Evolutionary conservation across 768 basidiomycete species (phyloP).

Genomic region (Chalciporus chontae): DNA sequence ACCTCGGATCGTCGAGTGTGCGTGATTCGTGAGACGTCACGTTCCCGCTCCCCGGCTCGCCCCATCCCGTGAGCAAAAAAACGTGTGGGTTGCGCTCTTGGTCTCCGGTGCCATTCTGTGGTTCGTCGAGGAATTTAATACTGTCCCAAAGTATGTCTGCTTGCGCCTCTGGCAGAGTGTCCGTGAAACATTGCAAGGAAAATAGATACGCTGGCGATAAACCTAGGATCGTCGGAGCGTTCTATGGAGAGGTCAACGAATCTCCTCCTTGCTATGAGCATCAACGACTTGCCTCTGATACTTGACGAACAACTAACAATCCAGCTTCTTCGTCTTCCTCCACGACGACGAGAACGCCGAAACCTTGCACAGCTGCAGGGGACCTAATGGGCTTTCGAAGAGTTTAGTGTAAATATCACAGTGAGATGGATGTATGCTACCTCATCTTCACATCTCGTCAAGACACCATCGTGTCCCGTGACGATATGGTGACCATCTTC

Average conservation of each 20-base stretch:
- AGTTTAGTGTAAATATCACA: background rate
- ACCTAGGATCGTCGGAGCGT: slow-evolving; percentile 70
- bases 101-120: slow-evolving; percentile 33
- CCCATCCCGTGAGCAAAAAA: slow-evolving; percentile 69
- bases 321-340: slow-evolving; percentile 55
- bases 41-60: slow-evolving; percentile 60
- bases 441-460: slow-evolving; percentile 75
- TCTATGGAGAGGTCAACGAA: slow-evolving; percentile 39
- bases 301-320: slow-evolving; percentile 63
- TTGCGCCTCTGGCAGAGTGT: slow-evolving; percentile 62
- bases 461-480: slow-evolving; percentile 61
- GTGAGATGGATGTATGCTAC: slow-evolving; percentile 26
- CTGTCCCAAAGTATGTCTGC: slow-evolving; percentile 71
- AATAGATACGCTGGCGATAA: slow-evolving; percentile 71
- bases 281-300: slow-evolving; percentile 60
- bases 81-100: slow-evolving; percentile 56
- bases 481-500: slow-evolving; percentile 69
- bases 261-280: background rate
- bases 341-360: slow-evolving; percentile 74
- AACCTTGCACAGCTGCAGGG: slow-evolving; percentile 79
- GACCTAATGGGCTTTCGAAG: slow-evolving; percentile 64
- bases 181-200: slow-evolving; percentile 66
- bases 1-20: slow-evolving; percentile 34
- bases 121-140: slow-evolving; percentile 60
- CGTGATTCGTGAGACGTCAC: slow-evolving; percentile 28